Conservation (phyloP, 495 filamentous ascomycete genomes). For the Penicillium soppii region DNA sequence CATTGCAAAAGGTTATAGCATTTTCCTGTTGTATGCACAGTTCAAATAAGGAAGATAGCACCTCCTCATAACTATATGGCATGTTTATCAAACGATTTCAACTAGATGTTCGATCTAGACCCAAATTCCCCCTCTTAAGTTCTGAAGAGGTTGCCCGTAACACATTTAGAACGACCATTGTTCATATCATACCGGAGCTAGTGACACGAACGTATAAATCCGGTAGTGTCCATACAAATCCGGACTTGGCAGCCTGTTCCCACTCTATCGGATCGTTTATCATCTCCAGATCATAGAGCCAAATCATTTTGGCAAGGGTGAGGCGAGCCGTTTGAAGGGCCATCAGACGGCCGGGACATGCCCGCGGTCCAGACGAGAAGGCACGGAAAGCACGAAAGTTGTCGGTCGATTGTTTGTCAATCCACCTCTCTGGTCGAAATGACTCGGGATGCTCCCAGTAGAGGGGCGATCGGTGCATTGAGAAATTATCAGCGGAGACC, state of each 20-base stretch:
- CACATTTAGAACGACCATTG: no score
- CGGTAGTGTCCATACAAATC: no score
- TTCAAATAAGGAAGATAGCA: no score
- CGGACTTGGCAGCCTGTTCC: background rate
- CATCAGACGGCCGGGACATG: background rate
- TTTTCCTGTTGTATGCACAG: no score
- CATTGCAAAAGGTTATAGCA: no score
- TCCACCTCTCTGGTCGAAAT: background rate
- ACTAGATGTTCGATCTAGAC: no score
- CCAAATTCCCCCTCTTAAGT: no score
- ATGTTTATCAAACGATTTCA: no score
- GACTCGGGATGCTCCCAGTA: background rate
- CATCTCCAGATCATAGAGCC: background rate
- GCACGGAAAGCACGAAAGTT: background rate
- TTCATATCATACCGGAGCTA: no score
- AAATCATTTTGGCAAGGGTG: background rate
- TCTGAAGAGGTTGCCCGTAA: no score
- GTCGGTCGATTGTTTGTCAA: background rate
- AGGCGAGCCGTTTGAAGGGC: background rate
- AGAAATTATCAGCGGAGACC: background rate
- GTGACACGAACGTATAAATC: no score
- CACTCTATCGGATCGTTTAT: background rate
- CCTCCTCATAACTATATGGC: no score
- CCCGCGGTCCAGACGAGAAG: background rate
- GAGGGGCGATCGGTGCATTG: background rate